These are phyloP conservation scores for Brettanomyces naardenensis DNA, from an alignment of 805 yeast genomes.

Conservation along the genomic window DNA sequence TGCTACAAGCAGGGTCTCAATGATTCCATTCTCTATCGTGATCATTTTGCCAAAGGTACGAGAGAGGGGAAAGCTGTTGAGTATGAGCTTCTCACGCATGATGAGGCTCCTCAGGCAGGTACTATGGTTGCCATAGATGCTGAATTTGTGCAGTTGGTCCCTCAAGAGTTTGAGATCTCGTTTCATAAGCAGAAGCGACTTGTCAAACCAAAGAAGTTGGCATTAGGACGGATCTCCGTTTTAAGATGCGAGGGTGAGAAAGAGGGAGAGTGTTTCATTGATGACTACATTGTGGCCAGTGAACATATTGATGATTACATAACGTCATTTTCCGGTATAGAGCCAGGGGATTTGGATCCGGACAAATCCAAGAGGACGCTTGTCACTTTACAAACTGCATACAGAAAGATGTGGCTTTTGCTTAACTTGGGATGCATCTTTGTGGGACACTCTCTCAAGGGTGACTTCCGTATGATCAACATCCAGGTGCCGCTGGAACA, in stretches of 20 bases:
- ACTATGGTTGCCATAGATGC: conserved; percentile 90
- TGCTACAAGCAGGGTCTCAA: conserved; percentile 49
- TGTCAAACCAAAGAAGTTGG: conserved; percentile 64
- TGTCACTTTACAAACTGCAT: conserved; percentile 76
- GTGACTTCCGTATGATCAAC: conserved; percentile 91
- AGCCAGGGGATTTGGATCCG: conserved; percentile 83
- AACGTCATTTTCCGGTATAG: conserved; percentile 91
- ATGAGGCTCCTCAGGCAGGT: conserved; percentile 70
- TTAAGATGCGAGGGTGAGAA: conserved; percentile 62
- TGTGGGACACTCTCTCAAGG: conserved; percentile 89
- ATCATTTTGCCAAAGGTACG: conserved; percentile 63
- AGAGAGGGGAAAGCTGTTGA: conserved; percentile 53
- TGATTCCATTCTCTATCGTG: conserved; percentile 60
- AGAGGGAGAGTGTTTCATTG: conserved; percentile 77
- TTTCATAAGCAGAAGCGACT: conserved; percentile 63
- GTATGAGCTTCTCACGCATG: conserved; percentile 55
- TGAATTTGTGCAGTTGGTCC: conserved; percentile 79
- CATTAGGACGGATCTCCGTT: conserved; percentile 86
- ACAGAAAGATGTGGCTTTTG: conserved; percentile 83
- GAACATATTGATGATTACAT: conserved; percentile 74
- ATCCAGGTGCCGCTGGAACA: conserved; percentile 80
- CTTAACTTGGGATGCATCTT: conserved; percentile 84
- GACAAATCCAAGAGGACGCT: conserved; percentile 53
- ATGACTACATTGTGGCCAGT: conserved; percentile 79
- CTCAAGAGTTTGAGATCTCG: conserved; percentile 72